These are phyloP conservation scores for Gillenia trifoliata DNA, from an alignment of 306 rosid genomes.

Conservation along the genomic window DNA sequence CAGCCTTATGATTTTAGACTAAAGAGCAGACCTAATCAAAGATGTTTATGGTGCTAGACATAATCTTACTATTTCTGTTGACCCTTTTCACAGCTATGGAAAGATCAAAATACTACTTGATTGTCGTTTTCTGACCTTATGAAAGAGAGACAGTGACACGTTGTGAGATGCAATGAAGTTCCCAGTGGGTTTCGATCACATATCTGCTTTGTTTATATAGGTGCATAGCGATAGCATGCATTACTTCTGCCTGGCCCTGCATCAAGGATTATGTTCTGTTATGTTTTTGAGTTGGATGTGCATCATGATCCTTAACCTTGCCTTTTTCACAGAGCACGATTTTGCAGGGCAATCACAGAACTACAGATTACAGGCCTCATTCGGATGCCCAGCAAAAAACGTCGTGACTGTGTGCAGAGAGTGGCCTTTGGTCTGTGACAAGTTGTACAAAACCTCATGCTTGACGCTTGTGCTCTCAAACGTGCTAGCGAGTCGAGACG, in stretches of 20 bases:
- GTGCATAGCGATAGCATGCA: not conserved
- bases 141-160: not conserved
- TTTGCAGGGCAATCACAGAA: constrained; percentile 82
- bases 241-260: not conserved
- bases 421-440: constrained; percentile 76
- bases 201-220: not conserved
- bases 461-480: no score
- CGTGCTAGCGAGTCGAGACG: no score
- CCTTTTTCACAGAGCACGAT: constrained; percentile 60
- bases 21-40: not conserved
- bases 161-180: not conserved
- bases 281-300: not conserved
- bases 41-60: not conserved
- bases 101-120: not conserved
- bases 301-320: constrained; percentile 49
- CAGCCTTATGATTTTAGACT: not conserved
- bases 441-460: not conserved
- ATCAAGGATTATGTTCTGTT: not conserved
- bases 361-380: constrained; percentile 80
- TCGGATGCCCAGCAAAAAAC: constrained; percentile 89
- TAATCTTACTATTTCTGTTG: not conserved
- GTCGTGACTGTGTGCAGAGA: constrained; percentile 80
- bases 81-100: not conserved
- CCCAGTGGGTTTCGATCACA: not conserved
- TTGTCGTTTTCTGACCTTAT: not conserved